Percentiles rank a stretch among this genome's conserved stretches.
Evolutionary conservation across 768 basidiomycete species (phyloP).

Genomic region (Tricholoma flavovirens): DNA sequence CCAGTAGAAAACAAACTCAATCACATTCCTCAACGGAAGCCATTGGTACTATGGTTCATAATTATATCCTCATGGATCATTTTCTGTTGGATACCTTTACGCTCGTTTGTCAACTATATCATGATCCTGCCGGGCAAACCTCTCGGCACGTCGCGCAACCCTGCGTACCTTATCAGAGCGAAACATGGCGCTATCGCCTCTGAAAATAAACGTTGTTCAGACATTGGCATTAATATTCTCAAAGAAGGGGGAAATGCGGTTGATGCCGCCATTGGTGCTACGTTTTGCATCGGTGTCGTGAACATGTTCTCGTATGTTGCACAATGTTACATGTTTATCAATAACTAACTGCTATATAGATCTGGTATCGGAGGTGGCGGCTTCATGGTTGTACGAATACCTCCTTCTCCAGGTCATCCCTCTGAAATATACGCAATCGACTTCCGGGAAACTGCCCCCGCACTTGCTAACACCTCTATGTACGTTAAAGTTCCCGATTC

Average conservation of each 20-base stretch:
- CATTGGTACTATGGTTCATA: conserved; percentile 4
- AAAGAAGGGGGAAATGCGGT: conserved; percentile 87
- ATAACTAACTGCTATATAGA: conserved; percentile 35
- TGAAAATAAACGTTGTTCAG: conserved; percentile 82
- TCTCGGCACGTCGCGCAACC: conserved; percentile 23
- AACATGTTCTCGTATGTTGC: conserved; percentile 83
- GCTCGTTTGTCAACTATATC: background rate
- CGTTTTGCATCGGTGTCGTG: conserved; percentile 75
- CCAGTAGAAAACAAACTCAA: background rate
- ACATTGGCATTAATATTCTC: conserved; percentile 73
- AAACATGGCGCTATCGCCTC: conserved; percentile 81
- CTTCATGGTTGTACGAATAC: conserved; percentile 78
- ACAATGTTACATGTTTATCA: background rate
- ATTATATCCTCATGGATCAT: background rate
- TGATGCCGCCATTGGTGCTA: conserved; percentile 77
- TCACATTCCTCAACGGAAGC: conserved; percentile 1
- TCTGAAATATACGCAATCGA: conserved; percentile 74
- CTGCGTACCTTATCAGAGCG: conserved; percentile 49
- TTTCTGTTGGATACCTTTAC: background rate
- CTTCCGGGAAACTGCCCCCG: conserved; percentile 86
- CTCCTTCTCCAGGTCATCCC: conserved; percentile 37
- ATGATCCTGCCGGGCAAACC: background rate
- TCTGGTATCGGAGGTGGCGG: conserved; percentile 88
- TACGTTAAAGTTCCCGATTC: conserved; percentile 49
- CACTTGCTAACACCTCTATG: conserved; percentile 70